These are phyloP conservation scores for Lactuca sativa DNA, from an alignment of 129 eudicot species.

Conservation along the genomic window DNA sequence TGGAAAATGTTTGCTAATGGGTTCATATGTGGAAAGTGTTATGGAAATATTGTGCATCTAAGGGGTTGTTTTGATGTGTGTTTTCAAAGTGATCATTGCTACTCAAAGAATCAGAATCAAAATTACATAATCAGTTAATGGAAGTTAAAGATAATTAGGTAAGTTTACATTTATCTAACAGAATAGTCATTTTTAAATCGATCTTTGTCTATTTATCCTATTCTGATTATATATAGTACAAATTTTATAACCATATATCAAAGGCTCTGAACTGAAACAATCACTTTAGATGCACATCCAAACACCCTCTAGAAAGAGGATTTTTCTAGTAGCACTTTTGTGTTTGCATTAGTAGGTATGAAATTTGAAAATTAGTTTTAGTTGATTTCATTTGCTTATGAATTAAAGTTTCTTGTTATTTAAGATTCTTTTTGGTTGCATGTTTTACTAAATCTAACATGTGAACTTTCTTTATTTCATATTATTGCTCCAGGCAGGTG, in stretches of 20 bases:
- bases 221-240: neutral
- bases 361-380: neutral
- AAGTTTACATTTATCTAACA: neutral
- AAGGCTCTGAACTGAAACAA: neutral
- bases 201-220: neutral
- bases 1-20: constrained; percentile 9
- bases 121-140: neutral
- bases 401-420: neutral
- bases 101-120: neutral
- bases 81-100: neutral
- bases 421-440: constrained; percentile 4
- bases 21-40: constrained; percentile 5
- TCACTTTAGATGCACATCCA: constrained; percentile 9
- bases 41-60: neutral
- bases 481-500: constrained; percentile 41
- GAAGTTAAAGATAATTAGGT: neutral
- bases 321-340: neutral
- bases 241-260: neutral
- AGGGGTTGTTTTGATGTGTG: neutral
- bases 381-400: constrained; percentile 6
- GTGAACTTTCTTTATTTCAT: constrained; percentile 20
- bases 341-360: neutral
- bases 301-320: neutral
- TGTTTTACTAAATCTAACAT: constrained; percentile 10
- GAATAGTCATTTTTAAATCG: neutral